Evolutionary conservation across 768 basidiomycete species (phyloP).

Genomic region (Naematelia encephala): DNA sequence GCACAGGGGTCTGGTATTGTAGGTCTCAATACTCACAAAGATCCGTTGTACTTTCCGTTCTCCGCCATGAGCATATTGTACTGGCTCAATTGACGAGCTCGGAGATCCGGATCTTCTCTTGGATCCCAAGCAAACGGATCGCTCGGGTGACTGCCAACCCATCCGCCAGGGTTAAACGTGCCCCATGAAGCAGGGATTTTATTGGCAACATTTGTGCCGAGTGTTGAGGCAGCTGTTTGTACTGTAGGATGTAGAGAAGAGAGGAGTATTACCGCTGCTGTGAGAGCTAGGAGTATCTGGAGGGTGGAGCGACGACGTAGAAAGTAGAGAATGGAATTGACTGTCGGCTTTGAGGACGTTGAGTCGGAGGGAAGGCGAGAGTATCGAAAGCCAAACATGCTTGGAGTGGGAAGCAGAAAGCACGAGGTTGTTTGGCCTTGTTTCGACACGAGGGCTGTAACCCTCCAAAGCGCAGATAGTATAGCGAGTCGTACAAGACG

Average conservation of each 20-base stretch:
- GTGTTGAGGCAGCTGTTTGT: background rate
- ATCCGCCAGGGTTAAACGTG: background rate
- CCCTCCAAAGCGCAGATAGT: no score
- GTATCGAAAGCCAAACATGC: background rate
- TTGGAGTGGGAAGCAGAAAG: background rate
- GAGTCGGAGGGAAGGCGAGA: background rate
- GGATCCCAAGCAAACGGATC: background rate
- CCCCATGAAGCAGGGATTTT: background rate
- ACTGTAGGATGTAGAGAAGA: background rate
- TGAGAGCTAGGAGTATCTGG: background rate
- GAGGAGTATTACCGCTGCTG: background rate
- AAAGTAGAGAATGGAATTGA: background rate
- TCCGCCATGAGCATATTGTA: background rate
- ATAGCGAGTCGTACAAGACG: no score
- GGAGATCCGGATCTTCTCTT: background rate
- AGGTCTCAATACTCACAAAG: background rate
- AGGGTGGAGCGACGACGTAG: background rate
- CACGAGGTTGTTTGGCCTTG: no score
- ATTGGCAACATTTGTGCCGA: background rate
- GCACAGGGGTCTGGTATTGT: background rate
- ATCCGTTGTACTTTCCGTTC: background rate
- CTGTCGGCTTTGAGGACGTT: background rate
- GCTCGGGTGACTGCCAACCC: background rate
- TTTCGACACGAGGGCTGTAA: no score
- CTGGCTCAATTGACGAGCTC: background rate